These are phyloP conservation scores for Globisporangium perplexum DNA, from an alignment of 352 stramenopile species.

Conservation along the genomic window DNA sequence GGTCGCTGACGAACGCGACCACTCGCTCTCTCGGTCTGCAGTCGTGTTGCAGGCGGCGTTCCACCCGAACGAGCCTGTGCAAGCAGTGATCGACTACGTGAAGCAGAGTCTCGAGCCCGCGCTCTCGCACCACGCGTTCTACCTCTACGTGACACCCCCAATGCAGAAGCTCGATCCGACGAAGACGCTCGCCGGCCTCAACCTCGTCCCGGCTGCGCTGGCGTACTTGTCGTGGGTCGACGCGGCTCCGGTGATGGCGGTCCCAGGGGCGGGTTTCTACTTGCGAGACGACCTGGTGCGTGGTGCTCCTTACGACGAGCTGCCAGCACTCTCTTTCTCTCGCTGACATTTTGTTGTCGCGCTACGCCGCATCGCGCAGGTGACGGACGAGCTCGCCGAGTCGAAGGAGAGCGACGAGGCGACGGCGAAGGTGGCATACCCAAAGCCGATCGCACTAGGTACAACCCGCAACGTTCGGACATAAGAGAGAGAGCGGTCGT, in stretches of 20 bases:
- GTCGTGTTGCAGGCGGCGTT: slow-evolving; percentile 79
- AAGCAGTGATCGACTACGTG: slow-evolving; percentile 66
- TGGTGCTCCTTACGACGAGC: neutral
- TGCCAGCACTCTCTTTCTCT: neutral
- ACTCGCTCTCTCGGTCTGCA: slow-evolving; percentile 10
- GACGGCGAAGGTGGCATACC: slow-evolving; percentile 27
- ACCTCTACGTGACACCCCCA: slow-evolving; percentile 77
- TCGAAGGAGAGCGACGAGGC: slow-evolving; percentile 28
- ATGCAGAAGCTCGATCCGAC: slow-evolving; percentile 47
- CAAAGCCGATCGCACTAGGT: slow-evolving; percentile 44
- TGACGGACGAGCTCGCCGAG: slow-evolving; percentile 26
- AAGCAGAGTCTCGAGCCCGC: slow-evolving; percentile 32
- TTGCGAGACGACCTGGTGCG: slow-evolving; percentile 52
- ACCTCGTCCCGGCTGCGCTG: slow-evolving; percentile 71
- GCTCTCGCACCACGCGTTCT: slow-evolving; percentile 33
- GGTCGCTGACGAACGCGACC: too few relatives aligned
- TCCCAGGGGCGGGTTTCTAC: slow-evolving; percentile 36
- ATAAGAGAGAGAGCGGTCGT: neutral
- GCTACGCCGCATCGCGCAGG: slow-evolving; percentile 16
- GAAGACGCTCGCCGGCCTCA: slow-evolving; percentile 62
- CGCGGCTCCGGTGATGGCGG: slow-evolving; percentile 11
- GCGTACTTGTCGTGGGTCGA: slow-evolving; percentile 72
- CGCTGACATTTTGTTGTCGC: too few relatives aligned
- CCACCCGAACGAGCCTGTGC: slow-evolving; percentile 73
- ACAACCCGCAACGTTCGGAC: neutral